Evolutionary conservation across 306 rosid genomes (phyloP).

Genomic region (Vachellia collinsii): DNA sequence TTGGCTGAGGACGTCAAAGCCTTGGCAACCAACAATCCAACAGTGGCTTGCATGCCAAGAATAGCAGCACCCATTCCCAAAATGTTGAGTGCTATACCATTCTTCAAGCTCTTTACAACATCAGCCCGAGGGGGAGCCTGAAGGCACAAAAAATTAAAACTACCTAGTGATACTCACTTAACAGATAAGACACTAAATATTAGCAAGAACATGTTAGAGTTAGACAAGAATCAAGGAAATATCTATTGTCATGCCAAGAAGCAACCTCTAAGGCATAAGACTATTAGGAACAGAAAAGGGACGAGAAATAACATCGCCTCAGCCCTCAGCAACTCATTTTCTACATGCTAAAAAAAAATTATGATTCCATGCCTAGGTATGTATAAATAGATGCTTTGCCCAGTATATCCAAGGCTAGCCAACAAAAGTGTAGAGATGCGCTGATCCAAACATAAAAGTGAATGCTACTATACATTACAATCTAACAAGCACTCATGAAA

Average conservation of each 20-base stretch:
- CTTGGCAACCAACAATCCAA: conserved; percentile 92
- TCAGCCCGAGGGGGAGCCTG: conserved; percentile 99
- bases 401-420: not conserved
- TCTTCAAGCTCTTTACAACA: conserved; percentile 85
- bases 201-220: not conserved
- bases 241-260: not conserved
- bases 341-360: not conserved
- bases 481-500: not conserved
- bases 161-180: conserved; percentile 7
- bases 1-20: conserved; percentile 89
- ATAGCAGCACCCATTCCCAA: conserved; percentile 96
- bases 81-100: conserved; percentile 80
- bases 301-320: not conserved
- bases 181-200: not conserved
- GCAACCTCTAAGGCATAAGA: not conserved
- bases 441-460: conserved; percentile 12
- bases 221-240: not conserved
- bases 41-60: conserved; percentile 98
- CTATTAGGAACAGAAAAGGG: not conserved
- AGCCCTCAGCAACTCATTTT: not conserved
- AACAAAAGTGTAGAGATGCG: not conserved
- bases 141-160: conserved; percentile 31
- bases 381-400: not conserved
- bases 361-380: not conserved
- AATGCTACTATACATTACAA: not conserved